Base-by-base conservation (phyloP, 176 grass and related monocot species). In the Paspalum notatum region DNA sequence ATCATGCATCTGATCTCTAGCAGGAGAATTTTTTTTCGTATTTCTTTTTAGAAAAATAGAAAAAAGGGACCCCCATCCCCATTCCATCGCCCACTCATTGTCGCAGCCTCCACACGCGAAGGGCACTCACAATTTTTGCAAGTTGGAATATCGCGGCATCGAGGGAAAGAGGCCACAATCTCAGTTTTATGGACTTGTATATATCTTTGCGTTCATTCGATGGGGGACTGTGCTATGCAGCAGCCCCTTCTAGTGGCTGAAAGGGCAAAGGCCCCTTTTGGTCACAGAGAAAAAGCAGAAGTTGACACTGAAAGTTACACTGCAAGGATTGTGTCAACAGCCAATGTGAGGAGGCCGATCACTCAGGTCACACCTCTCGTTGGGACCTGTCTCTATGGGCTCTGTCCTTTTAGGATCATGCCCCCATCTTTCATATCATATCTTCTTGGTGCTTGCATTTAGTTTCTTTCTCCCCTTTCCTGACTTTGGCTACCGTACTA, bases 221-320 rank as follows among this genome's bases (percentile, higher is more conserved):
- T 25, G 47, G 80, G 9, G 0, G 44, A 4, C 56, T 59, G 21
- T 48, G 12, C 46, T 4, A 53, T 7, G 7, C 22, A 14, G 74
- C 40, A 20, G 66, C 59, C 48, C 57, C 74, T 83, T 78, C 37
- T 66, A n/a, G 57, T 64, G 80, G 86, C 74, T 58, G 74, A 83
- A 83, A 73, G 74, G 80, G 24, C 73, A 73, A 62, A 39, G 57
- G 39, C 15, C 47, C 11, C 53, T 65, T 65, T 45, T 60, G 69
- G 77, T 74, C 77, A 68, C 77, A 51, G 50, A 57, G n/a, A 73
- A 76, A 76, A 66, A 78, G 54, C 46, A 78, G 62, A 87, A 83
- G 77, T 84, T 52, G 84, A 90, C 84, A 50, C 75, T 87, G 84
- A 90, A 83, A 87, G 75, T 39, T 43, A 86, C 80, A 27, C 41